These are phyloP conservation scores for Talaromyces albobiverticillius DNA, from an alignment of 2,329 filamentous ascomycete species.

Conservation along the genomic window DNA sequence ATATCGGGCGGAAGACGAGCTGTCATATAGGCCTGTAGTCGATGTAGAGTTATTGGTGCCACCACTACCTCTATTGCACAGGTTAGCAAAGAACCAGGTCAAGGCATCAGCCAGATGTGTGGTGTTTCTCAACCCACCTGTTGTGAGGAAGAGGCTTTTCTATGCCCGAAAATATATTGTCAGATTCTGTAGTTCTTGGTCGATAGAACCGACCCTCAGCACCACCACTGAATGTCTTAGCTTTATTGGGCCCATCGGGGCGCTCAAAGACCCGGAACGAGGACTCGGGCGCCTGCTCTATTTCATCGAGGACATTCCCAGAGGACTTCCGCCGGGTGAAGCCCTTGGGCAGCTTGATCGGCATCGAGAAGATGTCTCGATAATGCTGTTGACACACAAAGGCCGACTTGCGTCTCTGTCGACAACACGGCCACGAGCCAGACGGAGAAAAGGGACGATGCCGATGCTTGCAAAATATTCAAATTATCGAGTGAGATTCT, in stretches of 20 bases:
- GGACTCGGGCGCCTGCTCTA: constrained; percentile 37
- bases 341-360: constrained; percentile 55
- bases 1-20: constrained; percentile 49
- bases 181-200: constrained; percentile 32
- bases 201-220: constrained; percentile 34
- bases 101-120: not conserved
- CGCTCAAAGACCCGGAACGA: constrained; percentile 57
- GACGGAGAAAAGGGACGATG: not conserved
- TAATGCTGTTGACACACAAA: constrained; percentile 5
- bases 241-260: constrained; percentile 34
- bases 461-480: no score
- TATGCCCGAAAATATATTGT: constrained; percentile 39
- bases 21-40: constrained; percentile 44
- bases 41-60: constrained; percentile 48
- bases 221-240: constrained; percentile 43
- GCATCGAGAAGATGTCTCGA: constrained; percentile 36
- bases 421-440: not conserved
- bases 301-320: constrained; percentile 52
- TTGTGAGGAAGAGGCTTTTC: constrained; percentile 32
- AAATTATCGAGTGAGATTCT: no score
- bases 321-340: constrained; percentile 56
- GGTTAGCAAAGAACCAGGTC: not conserved
- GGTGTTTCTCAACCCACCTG: constrained; percentile 29
- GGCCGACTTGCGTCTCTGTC: constrained; percentile 3
- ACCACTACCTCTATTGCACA: constrained; percentile 43